phyloP scores from a whole-genome alignment of 2,329 filamentous ascomycete genomes.

The Botryosphaeria dothidea region DNA sequence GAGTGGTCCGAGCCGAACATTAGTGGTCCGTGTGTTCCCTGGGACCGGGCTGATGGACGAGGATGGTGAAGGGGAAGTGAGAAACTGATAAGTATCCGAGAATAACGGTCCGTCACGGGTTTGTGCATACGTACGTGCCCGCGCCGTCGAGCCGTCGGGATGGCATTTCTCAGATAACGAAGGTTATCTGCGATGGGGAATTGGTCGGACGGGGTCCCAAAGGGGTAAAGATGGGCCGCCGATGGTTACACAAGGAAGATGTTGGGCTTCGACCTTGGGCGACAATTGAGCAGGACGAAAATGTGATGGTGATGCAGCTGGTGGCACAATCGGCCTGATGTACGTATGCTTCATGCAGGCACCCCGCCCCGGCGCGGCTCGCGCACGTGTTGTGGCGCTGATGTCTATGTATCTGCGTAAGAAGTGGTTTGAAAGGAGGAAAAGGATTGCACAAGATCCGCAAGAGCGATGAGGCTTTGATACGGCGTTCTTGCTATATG shows the following conservation, averaged over 20 bases:
- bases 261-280: not conserved
- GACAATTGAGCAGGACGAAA: not conserved
- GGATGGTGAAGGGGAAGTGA: too few species aligned
- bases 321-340: not conserved
- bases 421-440: not conserved
- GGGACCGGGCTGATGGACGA: too few species aligned
- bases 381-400: not conserved
- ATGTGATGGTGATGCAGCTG: not conserved
- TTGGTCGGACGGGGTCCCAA: too few species aligned
- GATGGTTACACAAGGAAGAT: not conserved
- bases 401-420: not conserved
- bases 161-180: too few species aligned
- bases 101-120: too few species aligned
- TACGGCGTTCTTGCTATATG: not conserved
- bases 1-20: too few species aligned
- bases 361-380: not conserved
- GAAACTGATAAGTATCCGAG: too few species aligned
- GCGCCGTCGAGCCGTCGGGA: too few species aligned
- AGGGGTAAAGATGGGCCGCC: not conserved
- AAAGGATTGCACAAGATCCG: not conserved
- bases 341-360: not conserved
- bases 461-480: not conserved
- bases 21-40: too few species aligned
- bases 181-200: too few species aligned
- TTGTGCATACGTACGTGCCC: too few species aligned